Evolutionary conservation across 176 grass and related monocot genomes (phyloP).

Genomic region (Lolium multiflorum): DNA sequence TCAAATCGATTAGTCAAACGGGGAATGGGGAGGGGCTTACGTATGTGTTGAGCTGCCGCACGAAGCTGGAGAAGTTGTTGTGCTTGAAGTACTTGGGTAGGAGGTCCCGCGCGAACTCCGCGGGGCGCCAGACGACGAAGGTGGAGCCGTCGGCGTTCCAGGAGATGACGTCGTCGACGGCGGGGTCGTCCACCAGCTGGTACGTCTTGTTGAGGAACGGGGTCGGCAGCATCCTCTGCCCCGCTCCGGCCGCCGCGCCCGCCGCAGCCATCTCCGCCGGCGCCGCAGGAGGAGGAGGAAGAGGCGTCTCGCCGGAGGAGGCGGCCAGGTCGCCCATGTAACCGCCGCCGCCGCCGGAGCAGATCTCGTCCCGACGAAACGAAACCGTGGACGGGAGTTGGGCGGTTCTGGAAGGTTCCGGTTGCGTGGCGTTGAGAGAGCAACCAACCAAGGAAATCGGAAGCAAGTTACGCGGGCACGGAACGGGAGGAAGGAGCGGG

Average conservation of each 20-base stretch:
- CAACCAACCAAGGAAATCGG: too few species aligned
- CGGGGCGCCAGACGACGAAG: constrained; percentile 87
- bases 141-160: constrained; percentile 81
- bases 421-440: constrained; percentile 38
- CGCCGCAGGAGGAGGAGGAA: background rate
- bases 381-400: background rate
- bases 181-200: constrained; percentile 85
- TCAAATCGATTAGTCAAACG: background rate
- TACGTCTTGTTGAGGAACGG: constrained; percentile 97
- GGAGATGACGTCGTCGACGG: constrained; percentile 84
- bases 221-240: constrained; percentile 70
- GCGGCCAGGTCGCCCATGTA: constrained; percentile 25
- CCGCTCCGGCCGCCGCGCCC: background rate
- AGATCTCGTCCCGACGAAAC: constrained; percentile 24
- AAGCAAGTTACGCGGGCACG: background rate
- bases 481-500: background rate
- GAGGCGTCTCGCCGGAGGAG: constrained; percentile 9
- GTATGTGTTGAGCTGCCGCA: constrained; percentile 97
- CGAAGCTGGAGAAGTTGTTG: constrained; percentile 99
- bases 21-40: constrained; percentile 24
- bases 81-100: constrained; percentile 99
- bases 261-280: background rate
- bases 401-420: constrained; percentile 62
- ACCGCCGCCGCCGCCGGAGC: background rate
- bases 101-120: constrained; percentile 88